These are phyloP conservation scores for Tagetes patula DNA, from an alignment of 129 eudicot species.

Conservation along the genomic window DNA sequence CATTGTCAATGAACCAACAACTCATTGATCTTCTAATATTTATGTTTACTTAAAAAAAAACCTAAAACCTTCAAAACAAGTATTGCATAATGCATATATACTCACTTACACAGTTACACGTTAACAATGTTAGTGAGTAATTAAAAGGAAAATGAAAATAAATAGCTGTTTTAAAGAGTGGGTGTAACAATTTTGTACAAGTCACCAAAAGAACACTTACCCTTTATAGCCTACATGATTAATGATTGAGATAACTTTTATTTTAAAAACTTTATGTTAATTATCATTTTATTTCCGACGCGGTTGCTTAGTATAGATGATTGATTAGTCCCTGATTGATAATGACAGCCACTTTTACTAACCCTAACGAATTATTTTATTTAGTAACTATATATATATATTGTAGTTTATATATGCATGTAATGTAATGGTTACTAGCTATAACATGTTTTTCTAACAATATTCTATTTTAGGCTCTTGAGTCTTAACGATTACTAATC, in stretches of 20 bases:
- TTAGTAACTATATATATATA: neutral
- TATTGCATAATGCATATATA: neutral
- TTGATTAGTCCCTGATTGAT: conserved; percentile 21
- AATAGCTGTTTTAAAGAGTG: neutral
- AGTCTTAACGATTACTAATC: no score
- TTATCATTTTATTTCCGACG: neutral
- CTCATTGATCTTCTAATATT: no score
- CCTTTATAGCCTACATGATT: neutral
- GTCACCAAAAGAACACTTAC: neutral
- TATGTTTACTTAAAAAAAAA: no score
- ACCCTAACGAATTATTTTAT: conserved; percentile 4
- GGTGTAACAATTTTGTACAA: neutral
- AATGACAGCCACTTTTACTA: conserved; percentile 19
- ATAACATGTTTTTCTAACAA: no score
- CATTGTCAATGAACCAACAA: no score
- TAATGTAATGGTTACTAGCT: neutral
- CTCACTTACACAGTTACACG: no score
- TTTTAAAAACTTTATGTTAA: neutral
- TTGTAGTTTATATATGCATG: no score
- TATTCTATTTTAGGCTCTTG: no score
- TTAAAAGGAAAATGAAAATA: neutral
- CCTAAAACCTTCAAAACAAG: no score
- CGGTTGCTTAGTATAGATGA: conserved; percentile 20
- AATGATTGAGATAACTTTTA: neutral
- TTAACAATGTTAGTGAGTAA: neutral